Evolutionary conservation across 2,329 filamentous ascomycete species (phyloP).

Genomic region (Exophiala calicioides): DNA sequence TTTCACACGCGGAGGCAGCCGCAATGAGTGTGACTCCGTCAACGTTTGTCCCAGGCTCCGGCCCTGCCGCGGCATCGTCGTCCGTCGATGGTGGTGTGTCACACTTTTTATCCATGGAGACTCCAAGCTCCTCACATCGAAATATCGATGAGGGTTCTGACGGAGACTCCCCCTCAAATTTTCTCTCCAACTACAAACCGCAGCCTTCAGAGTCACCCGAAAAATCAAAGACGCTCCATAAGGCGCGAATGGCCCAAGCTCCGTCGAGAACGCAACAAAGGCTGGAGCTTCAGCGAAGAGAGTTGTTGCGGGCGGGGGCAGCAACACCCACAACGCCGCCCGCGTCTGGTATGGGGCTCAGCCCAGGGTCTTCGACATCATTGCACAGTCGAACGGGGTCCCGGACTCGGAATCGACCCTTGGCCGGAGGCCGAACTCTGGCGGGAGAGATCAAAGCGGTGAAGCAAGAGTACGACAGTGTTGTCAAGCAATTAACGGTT

Average conservation of each 20-base stretch:
- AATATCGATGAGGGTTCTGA: slow-evolving; percentile 45
- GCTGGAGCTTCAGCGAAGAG: slow-evolving; percentile 47
- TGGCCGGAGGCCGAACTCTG: slow-evolving; percentile 19
- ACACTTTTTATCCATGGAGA: slow-evolving; percentile 43
- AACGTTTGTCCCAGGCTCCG: slow-evolving; percentile 30
- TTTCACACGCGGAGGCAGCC: slow-evolving; percentile 39
- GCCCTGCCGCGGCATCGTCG: slow-evolving; percentile 41
- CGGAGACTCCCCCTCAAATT: slow-evolving; percentile 48
- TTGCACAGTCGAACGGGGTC: slow-evolving; percentile 35
- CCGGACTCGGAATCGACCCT: slow-evolving; percentile 25
- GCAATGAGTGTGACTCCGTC: slow-evolving; percentile 38
- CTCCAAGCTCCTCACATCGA: slow-evolving; percentile 26
- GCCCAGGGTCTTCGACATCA: slow-evolving; percentile 27
- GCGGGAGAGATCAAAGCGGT: slow-evolving; percentile 35
- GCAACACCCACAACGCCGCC: slow-evolving; percentile 47
- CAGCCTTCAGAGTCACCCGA: slow-evolving; percentile 47
- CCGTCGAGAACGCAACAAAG: slow-evolving; percentile 51
- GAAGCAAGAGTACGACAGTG: slow-evolving; percentile 48
- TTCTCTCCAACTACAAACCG: slow-evolving; percentile 50
- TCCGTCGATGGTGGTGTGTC: slow-evolving; percentile 52
- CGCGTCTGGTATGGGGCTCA: slow-evolving; percentile 38
- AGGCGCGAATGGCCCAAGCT: slow-evolving; percentile 34
- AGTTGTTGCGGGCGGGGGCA: slow-evolving; percentile 41
- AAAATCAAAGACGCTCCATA: slow-evolving; percentile 32
- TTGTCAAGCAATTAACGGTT: slow-evolving; percentile 45